Evolutionary conservation across 23 red algal species (phyloP).

Genomic region (Pyropia haitanensis): DNA sequence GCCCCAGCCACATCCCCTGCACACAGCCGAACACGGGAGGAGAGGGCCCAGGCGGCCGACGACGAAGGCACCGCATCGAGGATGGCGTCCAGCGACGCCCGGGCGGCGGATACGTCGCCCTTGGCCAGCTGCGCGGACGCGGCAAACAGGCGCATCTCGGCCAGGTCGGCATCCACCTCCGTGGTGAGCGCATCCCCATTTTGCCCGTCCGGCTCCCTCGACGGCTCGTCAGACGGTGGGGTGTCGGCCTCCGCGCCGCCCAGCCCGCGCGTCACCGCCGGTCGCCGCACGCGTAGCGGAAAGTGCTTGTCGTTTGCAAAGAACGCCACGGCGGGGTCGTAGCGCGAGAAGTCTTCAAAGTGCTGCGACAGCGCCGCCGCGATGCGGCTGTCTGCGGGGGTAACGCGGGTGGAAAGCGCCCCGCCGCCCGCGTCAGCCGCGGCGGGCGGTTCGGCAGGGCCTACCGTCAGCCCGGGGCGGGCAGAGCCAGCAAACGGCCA

Average conservation of each 20-base stretch:
- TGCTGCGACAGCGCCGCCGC: conserved; percentile 46
- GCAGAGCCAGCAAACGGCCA: conserved; percentile 54
- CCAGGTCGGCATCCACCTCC: conserved; percentile 9
- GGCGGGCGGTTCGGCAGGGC: too few relatives aligned
- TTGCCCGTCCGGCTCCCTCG: too few relatives aligned
- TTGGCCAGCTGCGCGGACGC: conserved; percentile 31
- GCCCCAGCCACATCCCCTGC: conserved; percentile 5
- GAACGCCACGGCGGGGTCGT: conserved; percentile 45
- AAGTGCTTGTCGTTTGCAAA: conserved; percentile 14
- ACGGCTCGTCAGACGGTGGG: too few relatives aligned
- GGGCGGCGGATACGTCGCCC: conserved; percentile 37
- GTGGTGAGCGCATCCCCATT: conserved; percentile 9
- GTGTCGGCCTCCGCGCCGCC: conserved; percentile 4
- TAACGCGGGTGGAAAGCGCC: not conserved
- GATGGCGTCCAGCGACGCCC: conserved; percentile 24
- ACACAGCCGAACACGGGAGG: not conserved
- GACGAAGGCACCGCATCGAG: not conserved
- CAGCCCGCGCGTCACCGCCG: conserved; percentile 30
- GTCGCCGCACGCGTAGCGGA: conserved; percentile 9
- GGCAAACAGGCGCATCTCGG: conserved; percentile 5
- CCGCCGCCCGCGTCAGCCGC: not conserved
- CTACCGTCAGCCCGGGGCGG: conserved; percentile 10
- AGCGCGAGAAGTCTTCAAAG: conserved; percentile 33
- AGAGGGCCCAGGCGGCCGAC: not conserved
- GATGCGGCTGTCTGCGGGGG: conserved; percentile 27